These are phyloP conservation scores for Salicornia ramosissima DNA, from an alignment of 148 eudicot genomes.

Conservation along the genomic window DNA sequence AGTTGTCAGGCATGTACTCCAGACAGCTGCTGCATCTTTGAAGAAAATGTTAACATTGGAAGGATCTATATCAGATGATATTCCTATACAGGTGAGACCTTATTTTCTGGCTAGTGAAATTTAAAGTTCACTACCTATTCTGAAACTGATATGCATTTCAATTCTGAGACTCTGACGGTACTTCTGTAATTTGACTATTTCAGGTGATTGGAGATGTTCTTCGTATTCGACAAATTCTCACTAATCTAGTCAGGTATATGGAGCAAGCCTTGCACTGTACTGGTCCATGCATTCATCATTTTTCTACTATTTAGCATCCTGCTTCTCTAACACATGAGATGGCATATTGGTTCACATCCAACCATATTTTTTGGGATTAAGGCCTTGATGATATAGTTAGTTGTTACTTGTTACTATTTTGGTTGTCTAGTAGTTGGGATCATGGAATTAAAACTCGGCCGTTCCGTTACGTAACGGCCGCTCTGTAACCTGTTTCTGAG, in stretches of 20 bases:
- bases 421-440: too few species aligned
- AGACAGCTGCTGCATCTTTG: constrained; percentile 89
- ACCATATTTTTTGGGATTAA: too few species aligned
- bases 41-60: constrained; percentile 71
- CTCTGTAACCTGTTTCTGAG: too few species aligned
- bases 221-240: constrained; percentile 89
- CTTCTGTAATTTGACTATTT: constrained; percentile 15
- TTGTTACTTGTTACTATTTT: too few species aligned
- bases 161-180: constrained; percentile 4
- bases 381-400: too few species aligned
- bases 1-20: constrained; percentile 89
- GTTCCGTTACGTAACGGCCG: too few species aligned
- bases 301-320: not conserved
- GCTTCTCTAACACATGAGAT: too few species aligned
- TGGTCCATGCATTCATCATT: constrained; percentile 2
- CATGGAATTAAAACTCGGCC: too few species aligned
- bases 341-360: too few species aligned
- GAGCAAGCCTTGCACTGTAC: not conserved
- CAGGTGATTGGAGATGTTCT: constrained; percentile 95
- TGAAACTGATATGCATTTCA: not conserved
- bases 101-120: not conserved
- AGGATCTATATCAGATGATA: constrained; percentile 74
- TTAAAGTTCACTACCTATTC: not conserved
- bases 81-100: constrained; percentile 65
- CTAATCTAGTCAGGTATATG: constrained; percentile 82